Base-by-base conservation (phyloP, 2,329 filamentous ascomycete genomes). In the Septoria petroselini region DNA sequence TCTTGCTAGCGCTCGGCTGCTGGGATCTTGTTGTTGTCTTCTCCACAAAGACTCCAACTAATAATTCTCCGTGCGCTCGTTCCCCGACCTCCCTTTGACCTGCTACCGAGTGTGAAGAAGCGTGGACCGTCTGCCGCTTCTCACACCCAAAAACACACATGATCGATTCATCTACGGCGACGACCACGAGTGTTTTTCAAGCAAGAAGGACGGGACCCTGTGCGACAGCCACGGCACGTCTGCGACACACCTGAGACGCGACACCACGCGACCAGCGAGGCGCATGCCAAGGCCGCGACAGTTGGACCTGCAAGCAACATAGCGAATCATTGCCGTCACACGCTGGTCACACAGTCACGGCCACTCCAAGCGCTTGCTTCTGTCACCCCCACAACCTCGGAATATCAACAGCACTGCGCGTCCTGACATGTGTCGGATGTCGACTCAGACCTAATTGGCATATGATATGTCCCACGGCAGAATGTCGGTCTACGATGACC, bases 401-500 rank as follows among this genome's bases (percentile, higher is more conserved):
- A 27, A 41, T 19, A 18, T 18, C 14, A 30, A 12, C 27, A 35
- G 23, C 19, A 41, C 15, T 7, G 23, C 25, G 30, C 19, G 27
- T 27, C n/a, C 38, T 34, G 37, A 31, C 45, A 41, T 35, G 39
- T 39, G 38, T 40, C 37, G 45, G 25, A 35, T 17, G 18, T 42
- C 30, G 18, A 23, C 23, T 37, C n/a, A 17, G 3, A 8, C 17
- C 33, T 35, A 38, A 21, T 23, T 31, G 17, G 19, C 38, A 34
- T 34, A 29, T 30, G 31, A 44, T 15, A 37, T 31, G 31, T 34
- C 42, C 23, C 17, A 18, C 39, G 30, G 38, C 43, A 46, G 31
- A 29, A 58, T 58, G 55, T 54, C 55, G 33, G 30, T 38, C 25
- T 46, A 49, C 23, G 34, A 48, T 37, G 41, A 48, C 21, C 31